phyloP scores from a whole-genome alignment of 2,329 filamentous ascomycete genomes.

The Taxawa tesnikishii region DNA sequence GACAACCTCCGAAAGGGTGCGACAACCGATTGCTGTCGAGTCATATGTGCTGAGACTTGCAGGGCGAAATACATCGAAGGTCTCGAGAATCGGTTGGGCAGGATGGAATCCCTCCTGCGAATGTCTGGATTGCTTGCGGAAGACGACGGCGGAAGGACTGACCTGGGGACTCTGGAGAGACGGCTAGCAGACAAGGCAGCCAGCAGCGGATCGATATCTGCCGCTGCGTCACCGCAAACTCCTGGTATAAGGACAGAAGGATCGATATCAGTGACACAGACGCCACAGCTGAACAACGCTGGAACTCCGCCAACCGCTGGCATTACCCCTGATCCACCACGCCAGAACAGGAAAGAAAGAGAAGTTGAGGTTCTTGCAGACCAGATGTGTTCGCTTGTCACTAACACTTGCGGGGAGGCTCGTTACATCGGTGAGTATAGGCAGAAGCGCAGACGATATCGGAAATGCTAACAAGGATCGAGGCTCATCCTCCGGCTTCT shows the following conservation, averaged over 20 bases:
- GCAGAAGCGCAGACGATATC: not conserved
- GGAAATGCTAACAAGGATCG: constrained; percentile 1
- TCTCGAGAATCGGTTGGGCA: constrained; percentile 82
- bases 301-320: constrained; percentile 40
- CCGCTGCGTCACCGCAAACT: constrained; percentile 4
- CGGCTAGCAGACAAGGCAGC: constrained; percentile 42
- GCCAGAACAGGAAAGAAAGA: constrained; percentile 24
- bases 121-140: constrained; percentile 78
- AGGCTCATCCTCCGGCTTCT: constrained; percentile 96
- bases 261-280: constrained; percentile 25
- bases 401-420: constrained; percentile 87
- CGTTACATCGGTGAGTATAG: constrained; percentile 96
- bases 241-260: constrained; percentile 4
- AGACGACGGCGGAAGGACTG: constrained; percentile 73
- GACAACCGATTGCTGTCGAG: too few relatives aligned
- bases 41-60: constrained; percentile 39
- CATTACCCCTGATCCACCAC: constrained; percentile 29
- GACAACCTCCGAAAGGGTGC: constrained; percentile 78
- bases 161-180: constrained; percentile 79
- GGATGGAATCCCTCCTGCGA: constrained; percentile 85
- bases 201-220: constrained; percentile 4
- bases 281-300: constrained; percentile 32
- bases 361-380: constrained; percentile 85
- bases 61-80: constrained; percentile 98
- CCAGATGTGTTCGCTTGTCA: constrained; percentile 98